Conservation (phyloP, 2,329 filamentous ascomycete genomes). For the Penicillium concentricum region DNA sequence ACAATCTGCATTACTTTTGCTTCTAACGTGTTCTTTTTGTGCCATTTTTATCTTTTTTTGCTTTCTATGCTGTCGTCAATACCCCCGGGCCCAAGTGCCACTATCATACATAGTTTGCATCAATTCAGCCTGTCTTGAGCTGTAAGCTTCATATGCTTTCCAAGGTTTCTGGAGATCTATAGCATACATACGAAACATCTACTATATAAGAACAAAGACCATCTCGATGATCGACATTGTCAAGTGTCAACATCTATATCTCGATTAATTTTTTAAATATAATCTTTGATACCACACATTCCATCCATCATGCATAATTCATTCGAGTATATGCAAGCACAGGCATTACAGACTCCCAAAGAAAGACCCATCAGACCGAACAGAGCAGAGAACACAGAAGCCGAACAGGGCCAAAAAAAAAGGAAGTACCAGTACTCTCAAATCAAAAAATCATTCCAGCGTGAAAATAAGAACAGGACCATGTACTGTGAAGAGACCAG, state of each 20-base stretch:
- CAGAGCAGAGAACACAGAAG: slow-evolving; percentile 5
- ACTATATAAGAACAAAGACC: not conserved
- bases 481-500: slow-evolving; percentile 3
- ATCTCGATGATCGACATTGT: not conserved
- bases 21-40: slow-evolving; percentile 8
- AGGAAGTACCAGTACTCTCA: slow-evolving; percentile 1
- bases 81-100: slow-evolving; percentile 15
- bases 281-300: slow-evolving; percentile 3
- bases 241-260: slow-evolving; percentile 8
- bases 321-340: slow-evolving; percentile 8
- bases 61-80: slow-evolving; percentile 21
- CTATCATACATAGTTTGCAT: slow-evolving; percentile 10
- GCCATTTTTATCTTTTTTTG: slow-evolving; percentile 7
- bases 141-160: not conserved
- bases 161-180: not conserved
- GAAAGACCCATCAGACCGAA: slow-evolving; percentile 4
- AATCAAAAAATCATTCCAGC: slow-evolving; percentile 9
- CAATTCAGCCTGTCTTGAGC: slow-evolving; percentile 1
- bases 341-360: slow-evolving; percentile 16
- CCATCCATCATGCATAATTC: slow-evolving; percentile 5
- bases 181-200: not conserved
- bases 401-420: slow-evolving; percentile 6
- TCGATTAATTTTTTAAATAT: not conserved
- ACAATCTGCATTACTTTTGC: not conserved
- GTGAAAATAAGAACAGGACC: slow-evolving; percentile 9